Conservation (phyloP, 371 early-diverging fungal species). For the Dentiscutata heterogama region DNA sequence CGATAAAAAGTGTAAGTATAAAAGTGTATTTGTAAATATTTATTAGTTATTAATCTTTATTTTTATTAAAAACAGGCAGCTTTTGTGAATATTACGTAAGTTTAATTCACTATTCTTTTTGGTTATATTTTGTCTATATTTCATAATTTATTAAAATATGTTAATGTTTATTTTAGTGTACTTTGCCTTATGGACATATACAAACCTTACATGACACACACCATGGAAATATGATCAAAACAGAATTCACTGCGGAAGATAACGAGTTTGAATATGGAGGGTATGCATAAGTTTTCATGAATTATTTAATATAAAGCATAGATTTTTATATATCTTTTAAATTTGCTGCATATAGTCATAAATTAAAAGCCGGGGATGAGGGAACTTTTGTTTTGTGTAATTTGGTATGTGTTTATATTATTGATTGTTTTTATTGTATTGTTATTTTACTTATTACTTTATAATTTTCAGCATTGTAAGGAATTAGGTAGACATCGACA, state of each 20-base stretch:
- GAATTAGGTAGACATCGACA: conserved; percentile 37
- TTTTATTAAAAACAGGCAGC: background rate
- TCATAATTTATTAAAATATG: background rate
- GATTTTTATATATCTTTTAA: too few species aligned
- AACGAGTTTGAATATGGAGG: conserved; percentile 36
- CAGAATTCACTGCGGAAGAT: conserved; percentile 25
- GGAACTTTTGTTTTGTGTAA: conserved; percentile 37
- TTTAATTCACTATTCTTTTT: background rate
- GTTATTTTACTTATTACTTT: background rate
- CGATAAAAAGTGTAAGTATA: background rate
- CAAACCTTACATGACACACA: conserved; percentile 18
- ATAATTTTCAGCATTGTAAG: conserved; percentile 26
- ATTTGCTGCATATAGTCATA: background rate
- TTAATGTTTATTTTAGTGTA: conserved; percentile 14
- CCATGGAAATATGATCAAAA: conserved; percentile 43
- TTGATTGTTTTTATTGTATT: background rate
- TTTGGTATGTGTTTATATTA: background rate
- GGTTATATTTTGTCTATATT: background rate
- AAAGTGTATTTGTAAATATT: too few species aligned
- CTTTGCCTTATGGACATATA: conserved; percentile 21
- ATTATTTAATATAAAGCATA: background rate
- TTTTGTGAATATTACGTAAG: conserved; percentile 44
- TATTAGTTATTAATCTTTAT: too few species aligned
- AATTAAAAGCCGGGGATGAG: conserved; percentile 25
- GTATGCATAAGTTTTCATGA: background rate